phyloP scores from a whole-genome alignment of 148 eudicot genomes.

The Rhododendron ovatum region DNA sequence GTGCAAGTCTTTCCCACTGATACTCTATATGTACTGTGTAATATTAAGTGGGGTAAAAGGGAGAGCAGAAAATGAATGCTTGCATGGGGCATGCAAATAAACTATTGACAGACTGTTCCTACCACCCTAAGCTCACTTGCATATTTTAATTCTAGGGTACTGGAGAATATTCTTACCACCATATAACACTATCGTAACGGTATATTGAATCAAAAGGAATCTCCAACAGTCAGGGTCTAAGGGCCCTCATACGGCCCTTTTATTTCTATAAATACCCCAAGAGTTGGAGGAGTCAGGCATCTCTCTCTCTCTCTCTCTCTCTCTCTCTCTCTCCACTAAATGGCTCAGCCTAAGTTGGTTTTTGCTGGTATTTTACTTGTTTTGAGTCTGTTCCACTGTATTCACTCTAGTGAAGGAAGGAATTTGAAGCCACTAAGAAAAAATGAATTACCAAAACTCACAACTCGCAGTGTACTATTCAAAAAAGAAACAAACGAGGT shows the following conservation, averaged over 20 bases:
- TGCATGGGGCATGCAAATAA: conserved; percentile 11
- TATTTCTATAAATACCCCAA: conserved; percentile 35
- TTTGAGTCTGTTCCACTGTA: conserved; percentile 18
- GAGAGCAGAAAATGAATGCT: neutral
- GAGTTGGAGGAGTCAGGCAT: conserved; percentile 18
- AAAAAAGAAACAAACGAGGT: conserved; percentile 13
- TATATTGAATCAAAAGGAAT: conserved; percentile 17
- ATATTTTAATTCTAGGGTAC: no score
- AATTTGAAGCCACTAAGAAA: conserved; percentile 16
- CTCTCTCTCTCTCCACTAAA: conserved; percentile 11
- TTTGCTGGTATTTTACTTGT: conserved; percentile 8
- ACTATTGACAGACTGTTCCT: neutral
- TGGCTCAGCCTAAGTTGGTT: conserved; percentile 31
- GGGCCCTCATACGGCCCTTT: conserved; percentile 10
- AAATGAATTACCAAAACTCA: conserved; percentile 17
- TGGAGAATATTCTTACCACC: neutral
- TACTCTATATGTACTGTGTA: neutral
- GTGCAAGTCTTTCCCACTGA: neutral
- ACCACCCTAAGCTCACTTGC: neutral
- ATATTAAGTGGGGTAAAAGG: neutral
- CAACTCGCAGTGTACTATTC: neutral
- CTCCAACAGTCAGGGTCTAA: conserved; percentile 23
- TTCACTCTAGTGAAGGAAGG: conserved; percentile 34
- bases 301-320: neutral
- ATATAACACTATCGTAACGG: neutral